Conservation (phyloP, 331 rosid genomes). For the Saraca asoca region DNA sequence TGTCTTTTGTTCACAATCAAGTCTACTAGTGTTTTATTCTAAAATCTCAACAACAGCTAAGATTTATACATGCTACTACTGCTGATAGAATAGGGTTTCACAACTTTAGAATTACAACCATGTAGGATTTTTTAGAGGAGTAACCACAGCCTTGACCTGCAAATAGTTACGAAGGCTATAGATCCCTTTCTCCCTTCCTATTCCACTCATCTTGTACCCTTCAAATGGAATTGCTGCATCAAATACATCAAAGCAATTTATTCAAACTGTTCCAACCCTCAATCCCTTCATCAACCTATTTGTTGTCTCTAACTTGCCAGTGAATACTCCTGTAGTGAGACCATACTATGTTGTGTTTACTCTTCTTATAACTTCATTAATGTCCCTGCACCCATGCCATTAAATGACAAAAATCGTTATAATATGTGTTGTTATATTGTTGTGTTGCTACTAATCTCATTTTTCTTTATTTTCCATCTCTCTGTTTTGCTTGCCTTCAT, state of each 20-base stretch:
- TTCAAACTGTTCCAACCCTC: constrained; percentile 56
- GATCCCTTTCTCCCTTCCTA: constrained; percentile 61
- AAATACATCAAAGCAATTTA: constrained; percentile 62
- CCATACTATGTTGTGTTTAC: constrained; percentile 51
- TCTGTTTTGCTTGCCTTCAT: no score
- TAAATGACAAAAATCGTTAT: no score
- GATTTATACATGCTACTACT: no score
- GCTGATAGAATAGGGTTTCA: no score
- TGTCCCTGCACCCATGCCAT: constrained; percentile 34
- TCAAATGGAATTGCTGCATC: constrained; percentile 70
- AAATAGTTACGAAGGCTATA: constrained; percentile 58
- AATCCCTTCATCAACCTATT: constrained; percentile 56
- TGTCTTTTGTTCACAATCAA: no score
- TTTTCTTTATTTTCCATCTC: no score
- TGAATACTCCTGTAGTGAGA: constrained; percentile 57
- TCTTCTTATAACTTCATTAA: constrained; percentile 48
- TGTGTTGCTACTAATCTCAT: no score
- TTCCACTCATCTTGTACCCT: constrained; percentile 68
- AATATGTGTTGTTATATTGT: no score
- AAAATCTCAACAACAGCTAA: no score
- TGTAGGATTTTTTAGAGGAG: constrained; percentile 53
- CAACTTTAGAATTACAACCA: constrained; percentile 40
- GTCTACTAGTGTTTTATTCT: no score
- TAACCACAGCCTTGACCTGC: constrained; percentile 64
- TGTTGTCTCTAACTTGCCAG: constrained; percentile 50